Evolutionary conservation across 1,284 basidiomycete genomes (phyloP).

Genomic region (Trichosporon faecale): DNA sequence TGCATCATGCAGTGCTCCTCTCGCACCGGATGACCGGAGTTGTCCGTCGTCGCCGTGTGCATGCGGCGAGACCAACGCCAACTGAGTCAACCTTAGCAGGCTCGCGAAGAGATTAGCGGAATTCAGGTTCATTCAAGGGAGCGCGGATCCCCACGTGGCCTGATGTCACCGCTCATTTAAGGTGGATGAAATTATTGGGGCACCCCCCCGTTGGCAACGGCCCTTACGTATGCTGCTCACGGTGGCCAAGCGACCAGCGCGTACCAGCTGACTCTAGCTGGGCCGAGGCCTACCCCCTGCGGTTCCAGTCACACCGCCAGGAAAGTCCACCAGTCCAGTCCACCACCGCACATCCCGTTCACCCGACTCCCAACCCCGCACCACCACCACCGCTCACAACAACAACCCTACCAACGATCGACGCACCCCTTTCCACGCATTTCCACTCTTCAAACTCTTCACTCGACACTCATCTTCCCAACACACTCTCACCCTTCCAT

Average conservation of each 20-base stretch:
- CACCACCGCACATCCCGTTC: neutral
- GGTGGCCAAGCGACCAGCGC: neutral
- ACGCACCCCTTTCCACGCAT: neutral
- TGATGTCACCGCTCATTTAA: constrained; percentile 1
- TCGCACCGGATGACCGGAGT: neutral
- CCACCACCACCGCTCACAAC: neutral
- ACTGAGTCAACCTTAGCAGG: neutral
- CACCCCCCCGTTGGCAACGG: neutral
- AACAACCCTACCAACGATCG: neutral
- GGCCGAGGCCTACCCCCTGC: neutral
- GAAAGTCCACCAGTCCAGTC: neutral
- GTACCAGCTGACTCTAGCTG: neutral
- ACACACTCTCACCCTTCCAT: neutral
- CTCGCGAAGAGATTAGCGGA: neutral
- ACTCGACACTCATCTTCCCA: neutral
- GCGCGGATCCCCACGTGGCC: neutral
- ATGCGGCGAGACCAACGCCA: neutral
- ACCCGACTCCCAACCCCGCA: neutral
- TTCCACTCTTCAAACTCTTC: neutral
- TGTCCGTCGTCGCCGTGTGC: neutral
- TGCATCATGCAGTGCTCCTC: neutral
- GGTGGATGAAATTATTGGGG: neutral
- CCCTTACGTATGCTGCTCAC: too few relatives aligned
- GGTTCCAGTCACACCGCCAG: neutral
- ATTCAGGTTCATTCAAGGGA: neutral